Evolutionary conservation across 2,329 filamentous ascomycete genomes (phyloP), one percentile per base, ranked within the genome.

Genomic region (Colletotrichum eremochloae): DNA sequence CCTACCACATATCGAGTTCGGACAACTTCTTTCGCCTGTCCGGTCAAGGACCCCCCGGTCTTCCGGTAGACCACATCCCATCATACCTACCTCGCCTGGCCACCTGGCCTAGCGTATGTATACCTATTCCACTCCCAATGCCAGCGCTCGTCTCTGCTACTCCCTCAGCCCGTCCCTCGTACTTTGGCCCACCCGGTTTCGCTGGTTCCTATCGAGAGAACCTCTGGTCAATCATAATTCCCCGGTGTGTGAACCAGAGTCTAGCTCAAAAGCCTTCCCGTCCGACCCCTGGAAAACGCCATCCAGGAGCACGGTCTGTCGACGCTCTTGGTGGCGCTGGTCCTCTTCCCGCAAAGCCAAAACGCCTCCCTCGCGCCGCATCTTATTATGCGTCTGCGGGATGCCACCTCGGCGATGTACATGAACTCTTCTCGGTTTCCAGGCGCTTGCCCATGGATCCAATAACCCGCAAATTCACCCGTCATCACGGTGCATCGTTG

Each of bases 311-410:
- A 73, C 56, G 50, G 65, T 60, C 57, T 73, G 52, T 57, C 67
- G 58, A 42, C 57, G 69, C 36, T 36, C 62, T 62, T 50, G 20
- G 71, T 72, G 71, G 71, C 71, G 71, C 46, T 73, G 57, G 57
- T 60, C 61, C 68, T 72, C 63, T 38, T 63, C 69, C 67, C 55
- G 52, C 56, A 48, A 62, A 71, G 57, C 70, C 69, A 63, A 73
- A 70, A 68, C 69, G 69, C 72, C 70, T 68, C 67, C 58, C 63
- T 56, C 60, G 31, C 67, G 73, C 73, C 73, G 73, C 73, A 75
- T 74, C 71, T 75, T 75, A 72, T 74, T 72, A 29, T 74, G 69
- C 72, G 42, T 61, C 71, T 66, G 31, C 33, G 56, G 68, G 42
- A 58, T 68, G 68, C 55, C 31, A 68, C 52, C 62, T 60, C 12